Percentiles rank a stretch among this genome's conserved stretches.
Evolutionary conservation across 768 basidiomycete genomes (phyloP).

Genomic region (Leccinellum rugosiceps): DNA sequence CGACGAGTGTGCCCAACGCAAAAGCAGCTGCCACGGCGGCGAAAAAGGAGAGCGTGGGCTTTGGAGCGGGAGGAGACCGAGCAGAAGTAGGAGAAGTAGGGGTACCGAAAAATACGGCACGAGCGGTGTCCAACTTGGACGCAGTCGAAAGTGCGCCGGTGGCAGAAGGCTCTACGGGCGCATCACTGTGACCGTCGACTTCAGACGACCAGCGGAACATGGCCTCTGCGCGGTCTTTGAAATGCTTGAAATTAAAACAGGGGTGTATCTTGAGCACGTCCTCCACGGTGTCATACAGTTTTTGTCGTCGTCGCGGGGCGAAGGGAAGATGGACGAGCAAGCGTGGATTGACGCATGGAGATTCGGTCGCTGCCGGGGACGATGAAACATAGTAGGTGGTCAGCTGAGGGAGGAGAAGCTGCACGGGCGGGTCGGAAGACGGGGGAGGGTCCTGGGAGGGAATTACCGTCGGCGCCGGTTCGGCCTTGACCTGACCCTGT

Average conservation of each 20-base stretch:
- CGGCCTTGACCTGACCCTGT: constrained; percentile 32
- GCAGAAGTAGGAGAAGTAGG: constrained; percentile 8
- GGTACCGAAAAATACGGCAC: constrained; percentile 31
- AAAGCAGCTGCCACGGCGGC: constrained; percentile 55
- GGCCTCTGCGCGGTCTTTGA: constrained; percentile 41
- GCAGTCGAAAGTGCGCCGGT: constrained; percentile 13
- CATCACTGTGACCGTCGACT: constrained; percentile 18
- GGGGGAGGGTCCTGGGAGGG: constrained; percentile 17
- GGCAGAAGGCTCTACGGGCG: constrained; percentile 15
- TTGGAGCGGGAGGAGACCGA: constrained; percentile 11
- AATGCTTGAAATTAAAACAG: constrained; percentile 48
- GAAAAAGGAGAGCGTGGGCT: constrained; percentile 45
- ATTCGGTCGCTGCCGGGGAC: constrained; percentile 22
- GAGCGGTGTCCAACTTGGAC: constrained; percentile 26
- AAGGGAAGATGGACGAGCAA: constrained; percentile 41
- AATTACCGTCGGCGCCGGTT: constrained; percentile 29
- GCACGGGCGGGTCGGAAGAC: constrained; percentile 20
- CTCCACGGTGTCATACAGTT: constrained; percentile 37
- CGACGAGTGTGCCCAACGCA: constrained; percentile 52
- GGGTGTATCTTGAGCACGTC: constrained; percentile 47
- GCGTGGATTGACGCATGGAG: constrained; percentile 36
- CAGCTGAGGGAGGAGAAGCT: constrained; percentile 19
- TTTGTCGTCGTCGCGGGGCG: constrained; percentile 35
- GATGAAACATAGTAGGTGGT: constrained; percentile 20
- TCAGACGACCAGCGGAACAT: constrained; percentile 43